Evolutionary conservation across 208 protist genomes (phyloP).

Genomic region (Sergeia podlipaevii): DNA sequence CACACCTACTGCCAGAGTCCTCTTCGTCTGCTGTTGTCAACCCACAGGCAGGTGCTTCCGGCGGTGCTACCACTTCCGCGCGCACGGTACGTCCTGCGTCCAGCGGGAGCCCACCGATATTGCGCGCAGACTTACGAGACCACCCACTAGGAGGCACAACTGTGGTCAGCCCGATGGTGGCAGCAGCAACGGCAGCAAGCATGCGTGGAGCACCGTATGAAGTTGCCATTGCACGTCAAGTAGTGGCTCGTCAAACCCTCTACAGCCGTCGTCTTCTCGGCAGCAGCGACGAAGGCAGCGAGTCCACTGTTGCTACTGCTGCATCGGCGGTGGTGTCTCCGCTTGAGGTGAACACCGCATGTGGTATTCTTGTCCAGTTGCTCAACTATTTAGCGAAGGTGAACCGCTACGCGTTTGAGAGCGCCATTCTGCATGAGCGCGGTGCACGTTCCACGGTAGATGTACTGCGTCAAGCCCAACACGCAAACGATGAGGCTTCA

Average conservation of each 20-base stretch:
- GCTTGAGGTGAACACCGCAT: conserved; percentile 69
- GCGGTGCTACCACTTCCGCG: too few relatives aligned
- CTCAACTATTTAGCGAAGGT: conserved; percentile 34
- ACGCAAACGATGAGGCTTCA: background rate
- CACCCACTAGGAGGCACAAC: background rate
- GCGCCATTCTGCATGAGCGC: conserved; percentile 34
- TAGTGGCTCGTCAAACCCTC: too few relatives aligned
- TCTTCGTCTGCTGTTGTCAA: background rate
- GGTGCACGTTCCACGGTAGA: conserved; percentile 51
- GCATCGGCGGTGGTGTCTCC: conserved; percentile 29
- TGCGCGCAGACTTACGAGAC: background rate
- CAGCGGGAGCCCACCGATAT: background rate
- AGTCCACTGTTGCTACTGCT: background rate
- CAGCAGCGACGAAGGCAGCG: conserved; percentile 2
- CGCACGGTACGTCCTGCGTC: background rate
- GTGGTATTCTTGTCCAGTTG: conserved; percentile 51
- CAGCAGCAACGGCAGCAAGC: background rate
- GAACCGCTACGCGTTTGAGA: conserved; percentile 34
- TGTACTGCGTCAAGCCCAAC: conserved; percentile 12
- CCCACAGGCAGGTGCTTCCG: too few relatives aligned
- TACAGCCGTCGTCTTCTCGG: too few relatives aligned
- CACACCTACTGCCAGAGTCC: background rate
- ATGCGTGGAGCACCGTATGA: too few relatives aligned
- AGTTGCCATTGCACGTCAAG: too few relatives aligned
- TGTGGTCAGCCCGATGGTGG: background rate